phyloP scores from a whole-genome alignment of 768 basidiomycete species.

The Suillus decipiens region DNA sequence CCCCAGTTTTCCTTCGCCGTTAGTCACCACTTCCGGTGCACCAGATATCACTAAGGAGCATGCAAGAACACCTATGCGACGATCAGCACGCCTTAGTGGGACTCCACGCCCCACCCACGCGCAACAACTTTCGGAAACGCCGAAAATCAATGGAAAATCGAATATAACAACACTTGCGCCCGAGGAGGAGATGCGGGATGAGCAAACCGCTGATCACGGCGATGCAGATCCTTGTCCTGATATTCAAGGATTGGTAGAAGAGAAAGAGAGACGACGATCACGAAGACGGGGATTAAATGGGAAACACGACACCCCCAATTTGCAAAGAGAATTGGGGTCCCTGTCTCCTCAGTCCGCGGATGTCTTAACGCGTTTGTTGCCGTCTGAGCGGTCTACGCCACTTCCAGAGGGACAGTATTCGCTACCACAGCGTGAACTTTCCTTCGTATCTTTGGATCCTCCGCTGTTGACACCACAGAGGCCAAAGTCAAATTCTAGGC shows the following conservation, averaged over 20 bases:
- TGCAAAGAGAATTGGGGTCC: slow-evolving; percentile 49
- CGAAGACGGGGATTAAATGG: slow-evolving; percentile 38
- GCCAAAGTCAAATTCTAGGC: slow-evolving; percentile 16
- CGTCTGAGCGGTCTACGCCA: slow-evolving; percentile 23
- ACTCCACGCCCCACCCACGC: slow-evolving; percentile 24
- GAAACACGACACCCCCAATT: slow-evolving; percentile 15
- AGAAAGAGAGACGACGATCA: slow-evolving; percentile 15
- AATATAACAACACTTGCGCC: slow-evolving; percentile 17
- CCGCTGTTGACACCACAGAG: slow-evolving; percentile 24
- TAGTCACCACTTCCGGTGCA: slow-evolving; percentile 8
- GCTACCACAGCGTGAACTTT: slow-evolving; percentile 17
- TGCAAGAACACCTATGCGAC: slow-evolving; percentile 32
- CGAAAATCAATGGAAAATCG: slow-evolving; percentile 25
- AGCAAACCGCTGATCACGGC: background rate
- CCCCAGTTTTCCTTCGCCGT: slow-evolving; percentile 9
- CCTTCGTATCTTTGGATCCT: slow-evolving; percentile 30
- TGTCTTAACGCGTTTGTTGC: slow-evolving; percentile 41
- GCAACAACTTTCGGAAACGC: slow-evolving; percentile 20
- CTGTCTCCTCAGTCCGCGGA: slow-evolving; percentile 60
- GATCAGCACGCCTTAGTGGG: slow-evolving; percentile 41
- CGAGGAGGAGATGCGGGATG: background rate
- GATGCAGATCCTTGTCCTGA: background rate
- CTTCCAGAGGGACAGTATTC: slow-evolving; percentile 17
- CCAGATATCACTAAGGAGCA: background rate
- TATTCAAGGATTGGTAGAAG: background rate